A percentile compares a stretch with the other conserved stretches of the same genome.
phyloP scores from a whole-genome alignment of 805 yeast species.

The Teunomyces tritomae region DNA sequence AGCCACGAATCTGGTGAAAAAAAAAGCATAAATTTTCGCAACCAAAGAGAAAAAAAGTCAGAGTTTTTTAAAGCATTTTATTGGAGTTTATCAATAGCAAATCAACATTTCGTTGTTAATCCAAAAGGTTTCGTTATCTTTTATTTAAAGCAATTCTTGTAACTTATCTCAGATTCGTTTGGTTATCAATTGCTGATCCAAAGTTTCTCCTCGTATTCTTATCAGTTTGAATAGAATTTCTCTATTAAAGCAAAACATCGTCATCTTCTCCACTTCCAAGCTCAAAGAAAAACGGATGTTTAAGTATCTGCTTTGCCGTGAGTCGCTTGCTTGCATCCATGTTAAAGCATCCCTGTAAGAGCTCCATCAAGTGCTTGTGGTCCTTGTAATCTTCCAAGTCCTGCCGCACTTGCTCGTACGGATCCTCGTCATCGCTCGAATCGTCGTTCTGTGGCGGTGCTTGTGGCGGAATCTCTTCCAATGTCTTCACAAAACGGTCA shows the following conservation, averaged over 20 bases:
- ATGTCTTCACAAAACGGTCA: slow-evolving; percentile 27
- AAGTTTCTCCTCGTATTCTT: too few relatives aligned
- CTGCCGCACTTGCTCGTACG: slow-evolving; percentile 14
- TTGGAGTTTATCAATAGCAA: too few relatives aligned
- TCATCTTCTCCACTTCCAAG: slow-evolving; percentile 28
- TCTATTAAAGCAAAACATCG: slow-evolving; percentile 21
- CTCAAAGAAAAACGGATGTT: slow-evolving; percentile 59
- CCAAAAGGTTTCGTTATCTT: too few relatives aligned
- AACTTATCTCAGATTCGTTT: too few relatives aligned
- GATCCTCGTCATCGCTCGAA: slow-evolving; percentile 10
- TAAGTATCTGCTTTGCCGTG: slow-evolving; percentile 56
- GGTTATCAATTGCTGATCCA: too few relatives aligned
- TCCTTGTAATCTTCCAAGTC: slow-evolving; percentile 32
- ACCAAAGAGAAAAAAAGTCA: neutral
- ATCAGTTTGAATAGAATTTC: too few relatives aligned
- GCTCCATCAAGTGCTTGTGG: slow-evolving; percentile 49
- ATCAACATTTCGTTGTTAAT: too few relatives aligned
- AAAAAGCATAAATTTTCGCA: neutral
- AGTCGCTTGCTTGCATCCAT: slow-evolving; percentile 57
- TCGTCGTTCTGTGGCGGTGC: neutral
- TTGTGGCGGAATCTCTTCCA: neutral
- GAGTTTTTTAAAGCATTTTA: too few relatives aligned
- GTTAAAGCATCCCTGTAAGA: slow-evolving; percentile 56
- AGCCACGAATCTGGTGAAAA: too few relatives aligned
- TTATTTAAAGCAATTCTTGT: too few relatives aligned